phyloP scores from a whole-genome alignment of 1,284 basidiomycete genomes.

The Austropuccinia psidii region DNA sequence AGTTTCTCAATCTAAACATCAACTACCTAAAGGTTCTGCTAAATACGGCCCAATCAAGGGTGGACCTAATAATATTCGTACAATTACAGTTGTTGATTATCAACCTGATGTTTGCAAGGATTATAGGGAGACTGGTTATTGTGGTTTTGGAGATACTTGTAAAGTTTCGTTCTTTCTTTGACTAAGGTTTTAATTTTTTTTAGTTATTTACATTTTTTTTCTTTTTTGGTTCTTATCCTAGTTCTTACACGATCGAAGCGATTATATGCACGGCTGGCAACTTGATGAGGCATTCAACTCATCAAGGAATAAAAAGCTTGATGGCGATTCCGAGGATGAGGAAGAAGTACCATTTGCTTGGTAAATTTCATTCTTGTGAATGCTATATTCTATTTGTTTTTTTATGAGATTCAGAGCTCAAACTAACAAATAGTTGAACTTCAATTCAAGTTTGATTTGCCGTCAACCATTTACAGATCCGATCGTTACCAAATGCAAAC shows the following conservation, averaged over 20 bases:
- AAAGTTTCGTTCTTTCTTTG: slow-evolving; percentile 52
- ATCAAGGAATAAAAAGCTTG: slow-evolving; percentile 39
- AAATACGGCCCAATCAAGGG: slow-evolving; percentile 43
- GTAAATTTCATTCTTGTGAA: neutral
- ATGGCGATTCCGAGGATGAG: slow-evolving; percentile 53
- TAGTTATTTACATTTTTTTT: slow-evolving; percentile 56
- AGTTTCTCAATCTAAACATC: slow-evolving; percentile 68
- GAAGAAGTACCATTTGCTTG: slow-evolving; percentile 97
- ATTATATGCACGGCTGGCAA: slow-evolving; percentile 96
- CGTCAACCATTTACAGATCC: slow-evolving; percentile 90
- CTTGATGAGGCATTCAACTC: slow-evolving; percentile 57
- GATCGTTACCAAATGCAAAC: slow-evolving; percentile 88
- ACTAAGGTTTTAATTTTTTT: slow-evolving; percentile 54
- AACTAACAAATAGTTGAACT: neutral
- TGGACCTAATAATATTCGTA: slow-evolving; percentile 69
- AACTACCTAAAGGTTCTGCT: slow-evolving; percentile 48
- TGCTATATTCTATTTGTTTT: neutral
- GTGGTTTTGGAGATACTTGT: slow-evolving; percentile 97
- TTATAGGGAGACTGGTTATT: slow-evolving; percentile 99
- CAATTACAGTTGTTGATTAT: slow-evolving; percentile 92
- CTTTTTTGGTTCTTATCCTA: slow-evolving; percentile 37
- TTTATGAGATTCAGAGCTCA: neutral
- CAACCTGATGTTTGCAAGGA: slow-evolving; percentile 99
- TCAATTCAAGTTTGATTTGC: slow-evolving; percentile 60
- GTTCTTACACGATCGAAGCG: slow-evolving; percentile 53